Evolutionary conservation across 352 stramenopile species (phyloP).

Genomic region (Phytopythium kandeliae): DNA sequence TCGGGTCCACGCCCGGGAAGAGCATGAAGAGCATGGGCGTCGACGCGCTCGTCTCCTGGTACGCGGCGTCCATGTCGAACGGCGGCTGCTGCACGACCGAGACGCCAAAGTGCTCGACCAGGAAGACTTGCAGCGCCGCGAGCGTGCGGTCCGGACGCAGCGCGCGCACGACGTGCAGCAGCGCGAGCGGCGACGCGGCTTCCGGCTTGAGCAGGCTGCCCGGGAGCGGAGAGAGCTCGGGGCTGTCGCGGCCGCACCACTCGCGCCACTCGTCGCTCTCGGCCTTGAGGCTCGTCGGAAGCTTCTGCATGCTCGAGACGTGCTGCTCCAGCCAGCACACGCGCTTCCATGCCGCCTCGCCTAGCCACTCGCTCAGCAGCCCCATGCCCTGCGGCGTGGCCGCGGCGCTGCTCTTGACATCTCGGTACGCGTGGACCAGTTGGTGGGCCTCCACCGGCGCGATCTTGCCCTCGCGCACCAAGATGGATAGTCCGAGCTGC

Average conservation of each 20-base stretch:
- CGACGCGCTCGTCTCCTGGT: slow-evolving; percentile 86
- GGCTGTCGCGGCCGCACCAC: slow-evolving; percentile 92
- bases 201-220: slow-evolving; percentile 59
- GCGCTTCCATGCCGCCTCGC: slow-evolving; percentile 80
- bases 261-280: slow-evolving; percentile 95
- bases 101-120: slow-evolving; percentile 43
- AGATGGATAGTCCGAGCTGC: slow-evolving; percentile 90
- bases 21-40: slow-evolving; percentile 92
- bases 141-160: slow-evolving; percentile 83
- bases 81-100: slow-evolving; percentile 80
- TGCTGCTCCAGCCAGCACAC: slow-evolving; percentile 88
- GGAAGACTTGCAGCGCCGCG: slow-evolving; percentile 58
- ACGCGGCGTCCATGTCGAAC: slow-evolving; percentile 83
- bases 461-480: slow-evolving; percentile 71
- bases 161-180: slow-evolving; percentile 77
- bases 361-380: slow-evolving; percentile 91
- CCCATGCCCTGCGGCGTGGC: slow-evolving; percentile 58
- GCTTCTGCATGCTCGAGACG: slow-evolving; percentile 84
- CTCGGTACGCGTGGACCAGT: slow-evolving; percentile 58
- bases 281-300: slow-evolving; percentile 92
- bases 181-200: slow-evolving; percentile 31
- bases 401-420: slow-evolving; percentile 1
- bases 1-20: slow-evolving; percentile 89
- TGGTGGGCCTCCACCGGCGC: slow-evolving; percentile 55
- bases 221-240: slow-evolving; percentile 87